These are phyloP conservation scores for Penicillium crustosum DNA, from an alignment of 2,329 filamentous ascomycete species.

Conservation along the genomic window DNA sequence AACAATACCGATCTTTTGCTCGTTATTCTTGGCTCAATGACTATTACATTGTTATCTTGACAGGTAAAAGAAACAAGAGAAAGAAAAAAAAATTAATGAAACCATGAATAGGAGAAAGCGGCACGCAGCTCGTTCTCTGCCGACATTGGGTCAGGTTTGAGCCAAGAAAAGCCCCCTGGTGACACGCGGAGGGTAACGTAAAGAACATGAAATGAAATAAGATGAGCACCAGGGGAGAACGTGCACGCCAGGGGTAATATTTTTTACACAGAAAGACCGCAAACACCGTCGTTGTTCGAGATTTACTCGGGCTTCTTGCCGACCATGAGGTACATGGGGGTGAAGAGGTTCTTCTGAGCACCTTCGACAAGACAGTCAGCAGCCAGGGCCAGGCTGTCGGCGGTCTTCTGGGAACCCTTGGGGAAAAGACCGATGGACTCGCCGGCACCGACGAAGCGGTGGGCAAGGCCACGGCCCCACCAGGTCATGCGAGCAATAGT, in stretches of 20 bases:
- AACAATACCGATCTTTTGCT: constrained; percentile 21
- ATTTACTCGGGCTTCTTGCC: constrained; percentile 71
- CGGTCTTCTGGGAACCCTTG: constrained; percentile 87
- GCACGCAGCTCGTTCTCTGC: constrained; percentile 6
- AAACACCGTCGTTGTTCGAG: background rate
- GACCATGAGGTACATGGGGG: constrained; percentile 97
- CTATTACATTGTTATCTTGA: constrained; percentile 29
- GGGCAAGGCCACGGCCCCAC: constrained; percentile 71
- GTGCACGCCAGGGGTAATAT: constrained; percentile 14
- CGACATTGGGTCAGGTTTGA: constrained; percentile 5
- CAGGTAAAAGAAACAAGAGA: constrained; percentile 19
- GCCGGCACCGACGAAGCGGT: constrained; percentile 72
- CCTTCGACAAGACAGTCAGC: constrained; percentile 85
- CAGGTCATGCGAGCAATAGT: constrained; percentile 89
- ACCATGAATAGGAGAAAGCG: constrained; percentile 13
- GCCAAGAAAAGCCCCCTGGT: constrained; percentile 6
- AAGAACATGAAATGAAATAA: constrained; percentile 9
- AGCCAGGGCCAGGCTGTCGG: constrained; percentile 78
- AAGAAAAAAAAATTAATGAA: constrained; percentile 15
- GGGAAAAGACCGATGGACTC: constrained; percentile 77
- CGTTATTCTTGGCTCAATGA: constrained; percentile 31
- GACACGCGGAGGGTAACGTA: constrained; percentile 10
- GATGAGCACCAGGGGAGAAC: constrained; percentile 16
- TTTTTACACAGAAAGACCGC: constrained; percentile 7
- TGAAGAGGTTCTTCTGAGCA: constrained; percentile 88